Conservation (phyloP, 129 eudicot species). For the Helichrysum umbraculigerum region DNA sequence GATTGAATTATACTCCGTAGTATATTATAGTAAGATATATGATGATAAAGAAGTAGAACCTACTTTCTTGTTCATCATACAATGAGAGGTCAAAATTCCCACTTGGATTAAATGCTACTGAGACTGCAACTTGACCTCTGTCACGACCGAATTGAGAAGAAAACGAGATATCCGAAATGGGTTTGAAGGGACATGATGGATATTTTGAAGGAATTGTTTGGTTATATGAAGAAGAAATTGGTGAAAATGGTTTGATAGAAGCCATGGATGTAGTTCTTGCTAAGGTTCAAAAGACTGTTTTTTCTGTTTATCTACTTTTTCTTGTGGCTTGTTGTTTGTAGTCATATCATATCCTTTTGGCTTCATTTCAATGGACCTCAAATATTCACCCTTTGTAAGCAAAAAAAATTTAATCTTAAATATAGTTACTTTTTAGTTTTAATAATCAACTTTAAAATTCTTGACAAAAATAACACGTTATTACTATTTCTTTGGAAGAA, state of each 20-base stretch:
- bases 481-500: too few species aligned
- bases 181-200: conserved; percentile 44
- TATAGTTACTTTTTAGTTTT: neutral
- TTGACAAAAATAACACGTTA: neutral
- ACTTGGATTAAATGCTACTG: conserved; percentile 86
- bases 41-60: conserved; percentile 12
- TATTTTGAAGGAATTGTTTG: conserved; percentile 35
- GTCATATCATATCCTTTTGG: conserved; percentile 36
- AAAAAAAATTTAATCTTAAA: too few species aligned
- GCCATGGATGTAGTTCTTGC: conserved; percentile 49
- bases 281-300: conserved; percentile 14
- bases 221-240: conserved; percentile 49
- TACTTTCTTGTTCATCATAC: conserved; percentile 67
- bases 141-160: conserved; percentile 26
- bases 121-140: conserved; percentile 45
- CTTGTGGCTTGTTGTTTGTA: conserved; percentile 45
- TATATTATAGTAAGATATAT: neutral
- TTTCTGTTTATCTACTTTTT: conserved; percentile 26
- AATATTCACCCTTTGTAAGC: neutral
- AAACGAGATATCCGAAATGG: conserved; percentile 24
- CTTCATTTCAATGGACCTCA: conserved; percentile 23
- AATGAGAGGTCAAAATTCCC: conserved; percentile 81
- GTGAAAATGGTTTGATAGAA: conserved; percentile 44
- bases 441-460: neutral
- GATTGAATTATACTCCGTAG: too few species aligned